These are phyloP conservation scores for Penicillium ochrochloron DNA, from an alignment of 495 filamentous ascomycete genomes.

Conservation along the genomic window DNA sequence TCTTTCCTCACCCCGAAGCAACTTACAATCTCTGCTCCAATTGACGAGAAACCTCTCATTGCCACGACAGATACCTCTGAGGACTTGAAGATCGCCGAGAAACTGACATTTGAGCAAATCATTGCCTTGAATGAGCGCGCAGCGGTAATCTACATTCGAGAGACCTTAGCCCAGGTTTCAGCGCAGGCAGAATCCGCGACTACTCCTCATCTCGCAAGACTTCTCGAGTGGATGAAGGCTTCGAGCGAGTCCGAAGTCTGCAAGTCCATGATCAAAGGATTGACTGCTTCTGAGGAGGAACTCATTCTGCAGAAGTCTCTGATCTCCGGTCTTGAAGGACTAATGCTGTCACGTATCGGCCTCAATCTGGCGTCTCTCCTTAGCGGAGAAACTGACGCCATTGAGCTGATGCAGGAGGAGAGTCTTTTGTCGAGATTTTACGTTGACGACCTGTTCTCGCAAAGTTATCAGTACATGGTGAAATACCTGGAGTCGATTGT, in stretches of 20 bases:
- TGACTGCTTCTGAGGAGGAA: conserved; percentile 4
- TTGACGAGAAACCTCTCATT: background rate
- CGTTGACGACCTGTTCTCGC: background rate
- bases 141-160: background rate
- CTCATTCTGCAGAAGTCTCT: conserved; percentile 1
- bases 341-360: conserved; percentile 1
- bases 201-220: background rate
- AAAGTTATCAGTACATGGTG: background rate
- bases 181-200: background rate
- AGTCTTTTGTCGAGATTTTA: conserved; percentile 2
- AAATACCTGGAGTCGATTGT: background rate
- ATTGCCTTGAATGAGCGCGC: conserved; percentile 9
- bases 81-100: background rate
- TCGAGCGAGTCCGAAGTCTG: background rate
- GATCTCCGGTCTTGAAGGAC: conserved; percentile 3
- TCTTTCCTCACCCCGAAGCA: background rate
- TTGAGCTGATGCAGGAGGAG: conserved; percentile 1
- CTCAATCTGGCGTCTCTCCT: conserved; percentile 1
- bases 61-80: background rate
- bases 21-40: background rate
- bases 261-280: conserved; percentile 1
- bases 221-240: conserved; percentile 6
- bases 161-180: background rate
- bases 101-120: conserved; percentile 7
- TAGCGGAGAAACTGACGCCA: conserved; percentile 1